Evolutionary conservation across 352 stramenopile genomes (phyloP).

Genomic region (Globisporangium abappressorium): DNA sequence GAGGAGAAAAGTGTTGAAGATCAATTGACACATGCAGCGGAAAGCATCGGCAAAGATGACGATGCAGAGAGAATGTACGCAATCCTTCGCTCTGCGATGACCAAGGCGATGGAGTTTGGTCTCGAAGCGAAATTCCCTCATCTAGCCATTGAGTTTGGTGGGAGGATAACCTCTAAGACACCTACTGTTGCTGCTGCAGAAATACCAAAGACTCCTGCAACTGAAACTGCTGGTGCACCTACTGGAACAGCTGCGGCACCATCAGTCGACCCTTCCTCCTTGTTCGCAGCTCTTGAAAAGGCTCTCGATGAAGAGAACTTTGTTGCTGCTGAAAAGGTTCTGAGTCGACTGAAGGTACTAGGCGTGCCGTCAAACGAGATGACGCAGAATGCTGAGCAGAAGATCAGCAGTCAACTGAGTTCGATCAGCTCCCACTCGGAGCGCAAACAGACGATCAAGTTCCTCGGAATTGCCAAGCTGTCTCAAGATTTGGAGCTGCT

Average conservation of each 20-base stretch:
- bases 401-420: constrained; percentile 26
- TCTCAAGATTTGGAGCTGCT: constrained; percentile 67
- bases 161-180: not conserved
- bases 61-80: constrained; percentile 24
- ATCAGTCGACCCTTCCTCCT: constrained; percentile 32
- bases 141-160: constrained; percentile 20
- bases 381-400: constrained; percentile 30
- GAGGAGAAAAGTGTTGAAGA: constrained; percentile 73
- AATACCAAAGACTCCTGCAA: not conserved
- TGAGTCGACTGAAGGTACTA: constrained; percentile 39
- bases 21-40: constrained; percentile 32
- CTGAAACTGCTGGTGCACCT: not conserved
- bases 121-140: constrained; percentile 53
- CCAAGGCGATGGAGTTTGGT: constrained; percentile 54
- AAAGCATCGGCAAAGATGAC: constrained; percentile 10
- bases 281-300: constrained; percentile 55
- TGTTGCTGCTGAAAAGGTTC: constrained; percentile 52
- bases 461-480: constrained; percentile 64
- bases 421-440: constrained; percentile 47
- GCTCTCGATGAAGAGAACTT: constrained; percentile 68
- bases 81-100: constrained; percentile 31
- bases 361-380: constrained; percentile 33
- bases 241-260: not conserved
- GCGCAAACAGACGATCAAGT: constrained; percentile 77
- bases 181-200: not conserved